Percentiles rank a stretch among this genome's conserved stretches.
phyloP scores from a whole-genome alignment of 108 stramenopile genomes.

The Seminavis robusta region DNA sequence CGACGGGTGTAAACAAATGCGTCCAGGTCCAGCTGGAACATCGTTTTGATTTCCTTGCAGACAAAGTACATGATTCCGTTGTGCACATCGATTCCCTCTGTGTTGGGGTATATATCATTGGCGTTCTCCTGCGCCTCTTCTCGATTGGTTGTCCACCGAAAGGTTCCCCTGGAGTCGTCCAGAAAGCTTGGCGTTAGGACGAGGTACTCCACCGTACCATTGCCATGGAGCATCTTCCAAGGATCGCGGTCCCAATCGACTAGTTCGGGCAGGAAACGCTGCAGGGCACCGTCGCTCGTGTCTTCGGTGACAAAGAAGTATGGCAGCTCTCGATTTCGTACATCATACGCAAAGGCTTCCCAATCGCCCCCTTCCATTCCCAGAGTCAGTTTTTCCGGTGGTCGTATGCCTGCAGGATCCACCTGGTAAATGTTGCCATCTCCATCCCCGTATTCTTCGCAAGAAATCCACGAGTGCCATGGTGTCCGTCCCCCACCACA shows the following conservation, averaged over 20 bases:
- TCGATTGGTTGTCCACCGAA: constrained; percentile 8
- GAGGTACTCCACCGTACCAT: constrained; percentile 19
- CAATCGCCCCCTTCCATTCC: constrained; percentile 30
- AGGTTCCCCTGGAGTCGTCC: no score
- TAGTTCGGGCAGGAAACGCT: constrained; percentile 31
- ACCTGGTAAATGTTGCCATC: no score
- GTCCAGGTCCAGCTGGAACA: constrained; percentile 33
- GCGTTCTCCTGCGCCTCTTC: constrained; percentile 14
- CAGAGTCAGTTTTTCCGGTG: constrained; percentile 27
- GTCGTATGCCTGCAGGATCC: constrained; percentile 32
- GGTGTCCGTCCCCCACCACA: constrained; percentile 58
- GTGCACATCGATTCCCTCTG: constrained; percentile 37
- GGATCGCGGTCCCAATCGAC: constrained; percentile 17
- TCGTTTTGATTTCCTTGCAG: constrained; percentile 23
- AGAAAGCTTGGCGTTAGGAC: background rate
- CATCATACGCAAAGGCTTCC: constrained; percentile 37
- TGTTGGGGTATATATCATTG: constrained; percentile 7
- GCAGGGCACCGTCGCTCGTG: constrained; percentile 29
- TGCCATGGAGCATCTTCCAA: constrained; percentile 18
- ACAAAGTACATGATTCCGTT: constrained; percentile 20
- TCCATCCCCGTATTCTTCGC: constrained; percentile 62
- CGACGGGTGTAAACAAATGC: constrained; percentile 6
- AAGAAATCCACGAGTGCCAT: constrained; percentile 47
- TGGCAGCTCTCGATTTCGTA: constrained; percentile 8
- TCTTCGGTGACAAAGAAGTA: constrained; percentile 61